phyloP scores from a whole-genome alignment of 1,284 basidiomycete species.

The Pterula multifida region DNA sequence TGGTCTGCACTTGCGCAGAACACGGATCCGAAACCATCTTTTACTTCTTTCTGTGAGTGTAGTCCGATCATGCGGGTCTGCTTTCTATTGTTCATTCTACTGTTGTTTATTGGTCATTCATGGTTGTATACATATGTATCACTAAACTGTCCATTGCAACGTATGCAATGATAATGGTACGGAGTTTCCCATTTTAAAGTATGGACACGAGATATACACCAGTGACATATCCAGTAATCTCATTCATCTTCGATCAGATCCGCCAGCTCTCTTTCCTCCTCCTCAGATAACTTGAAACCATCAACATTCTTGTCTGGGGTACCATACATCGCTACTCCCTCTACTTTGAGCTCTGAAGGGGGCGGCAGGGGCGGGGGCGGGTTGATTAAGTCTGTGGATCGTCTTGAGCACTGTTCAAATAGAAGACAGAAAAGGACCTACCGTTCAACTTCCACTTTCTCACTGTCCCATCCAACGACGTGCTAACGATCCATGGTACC shows the following conservation, averaged over 20 bases:
- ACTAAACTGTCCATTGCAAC: no score
- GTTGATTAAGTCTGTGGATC: slow-evolving; percentile 34
- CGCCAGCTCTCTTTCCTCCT: slow-evolving; percentile 71
- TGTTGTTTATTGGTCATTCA: no score
- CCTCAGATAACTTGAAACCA: slow-evolving; percentile 43
- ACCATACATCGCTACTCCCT: slow-evolving; percentile 12
- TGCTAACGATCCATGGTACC: slow-evolving; percentile 72
- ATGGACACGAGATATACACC: no score
- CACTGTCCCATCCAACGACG: slow-evolving; percentile 77
- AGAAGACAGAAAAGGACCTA: slow-evolving; percentile 20
- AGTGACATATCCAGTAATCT: no score
- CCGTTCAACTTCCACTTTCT: slow-evolving; percentile 71
- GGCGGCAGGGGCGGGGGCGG: slow-evolving; percentile 25
- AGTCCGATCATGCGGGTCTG: no score
- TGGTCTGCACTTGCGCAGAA: no score
- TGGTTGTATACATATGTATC: no score
- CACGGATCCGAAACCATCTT: no score
- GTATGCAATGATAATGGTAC: no score
- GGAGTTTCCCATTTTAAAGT: no score
- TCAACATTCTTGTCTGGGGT: slow-evolving; percentile 13
- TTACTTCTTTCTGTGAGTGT: no score
- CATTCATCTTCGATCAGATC: slow-evolving; percentile 62
- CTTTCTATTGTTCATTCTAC: no score
- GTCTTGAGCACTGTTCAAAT: background rate
- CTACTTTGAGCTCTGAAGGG: slow-evolving; percentile 13